Evolutionary conservation across 2,329 filamentous ascomycete species (phyloP), one percentile per base, ranked within the genome.

Genomic region (Pseudocercospora eumusae): DNA sequence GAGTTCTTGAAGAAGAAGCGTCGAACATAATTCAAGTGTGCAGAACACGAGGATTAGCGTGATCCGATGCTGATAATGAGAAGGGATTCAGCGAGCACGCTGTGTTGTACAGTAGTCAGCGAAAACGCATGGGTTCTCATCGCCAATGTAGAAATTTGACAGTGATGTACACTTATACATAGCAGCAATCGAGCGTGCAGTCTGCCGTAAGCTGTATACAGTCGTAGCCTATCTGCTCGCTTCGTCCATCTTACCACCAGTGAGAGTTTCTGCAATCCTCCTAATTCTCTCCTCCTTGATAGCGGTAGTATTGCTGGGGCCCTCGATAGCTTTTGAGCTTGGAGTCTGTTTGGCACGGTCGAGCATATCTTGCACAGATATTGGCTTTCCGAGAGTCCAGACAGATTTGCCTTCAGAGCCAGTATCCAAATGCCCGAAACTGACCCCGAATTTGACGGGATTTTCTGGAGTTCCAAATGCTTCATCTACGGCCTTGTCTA

Each of bases 401-500:
- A 86, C 76, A 65, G 81, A 84, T 27, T 59, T 66, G 44, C 56
- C 65, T 42, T 61, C 55, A 4, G 54, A 25, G 10, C 59, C 52
- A 44, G 56, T 62, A 23, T 67, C 61, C 25, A 45, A 59, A 10
- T 27, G 20, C 15, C 57, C 49, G 75, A 72, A 54, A 77, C 77
- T n/a, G 70, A 70, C 55, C 72, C 52, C 77, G 57, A 77, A 78
- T 31, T 52, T 60, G n/a, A 64, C 63, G 0, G 75, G 80, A 6
- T 71, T 59, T 25, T 79, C 76, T 6, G 85, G 82, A 25, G 87
- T 85, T 15, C 86, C 83, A 78, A 97, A 99, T n/a, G 88, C 82
- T 65, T 82, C 79, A 21, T 96, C 89, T 60, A 97, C 88, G 67
- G 87, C 84, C 15, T 81, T 81, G 69, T 90, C 84, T 33, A 99